Percentiles rank a stretch among this genome's conserved stretches.
These are phyloP conservation scores for Sicyos edulis DNA, from an alignment of 306 rosid genomes.

Conservation along the genomic window DNA sequence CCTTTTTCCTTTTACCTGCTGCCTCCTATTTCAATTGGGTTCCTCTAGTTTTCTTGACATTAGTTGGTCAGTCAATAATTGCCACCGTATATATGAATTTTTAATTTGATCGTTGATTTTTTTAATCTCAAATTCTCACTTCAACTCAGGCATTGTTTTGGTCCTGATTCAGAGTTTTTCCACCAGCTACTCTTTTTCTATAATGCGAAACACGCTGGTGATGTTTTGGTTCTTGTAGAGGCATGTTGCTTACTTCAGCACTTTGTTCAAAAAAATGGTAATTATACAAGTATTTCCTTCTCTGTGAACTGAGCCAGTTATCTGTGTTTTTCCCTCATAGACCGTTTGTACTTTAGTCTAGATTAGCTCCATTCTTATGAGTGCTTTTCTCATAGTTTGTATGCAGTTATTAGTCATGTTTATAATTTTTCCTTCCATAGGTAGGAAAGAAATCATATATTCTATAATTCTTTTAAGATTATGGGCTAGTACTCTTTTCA, in stretches of 20 bases:
- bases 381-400: not conserved
- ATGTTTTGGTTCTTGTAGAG: slow-evolving; percentile 66
- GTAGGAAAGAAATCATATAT: not conserved
- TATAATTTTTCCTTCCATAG: not conserved
- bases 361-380: not conserved
- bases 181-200: slow-evolving; percentile 84
- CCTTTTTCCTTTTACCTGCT: not conserved
- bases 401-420: not conserved
- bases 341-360: not conserved
- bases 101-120: slow-evolving; percentile 19
- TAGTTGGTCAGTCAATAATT: not conserved
- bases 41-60: not conserved
- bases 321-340: not conserved
- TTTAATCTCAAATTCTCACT: slow-evolving; percentile 22
- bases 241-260: slow-evolving; percentile 62
- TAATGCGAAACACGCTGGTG: slow-evolving; percentile 46
- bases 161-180: slow-evolving; percentile 79
- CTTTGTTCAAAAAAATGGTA: slow-evolving; percentile 64
- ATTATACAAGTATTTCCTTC: slow-evolving; percentile 21
- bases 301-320: not conserved
- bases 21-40: not conserved
- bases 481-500: not conserved
- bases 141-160: slow-evolving; percentile 73
- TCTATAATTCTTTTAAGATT: not conserved
- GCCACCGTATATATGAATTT: slow-evolving; percentile 18